Percentiles rank a stretch among this genome's conserved stretches.
Evolutionary conservation across 768 basidiomycete species (phyloP).

Genomic region (Collybiopsis confluens): DNA sequence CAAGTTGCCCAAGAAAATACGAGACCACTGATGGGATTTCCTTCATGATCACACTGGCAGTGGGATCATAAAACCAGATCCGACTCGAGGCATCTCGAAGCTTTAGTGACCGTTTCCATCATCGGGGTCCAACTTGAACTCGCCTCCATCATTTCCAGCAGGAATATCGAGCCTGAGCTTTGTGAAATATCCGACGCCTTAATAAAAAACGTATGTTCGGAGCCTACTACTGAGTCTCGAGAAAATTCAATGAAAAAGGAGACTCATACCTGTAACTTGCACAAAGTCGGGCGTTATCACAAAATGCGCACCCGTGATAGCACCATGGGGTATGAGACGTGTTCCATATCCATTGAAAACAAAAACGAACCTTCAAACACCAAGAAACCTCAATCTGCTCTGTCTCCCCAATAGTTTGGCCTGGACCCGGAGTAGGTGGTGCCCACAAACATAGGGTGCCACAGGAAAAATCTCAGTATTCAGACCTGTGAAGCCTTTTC

Average conservation of each 20-base stretch:
- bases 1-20: constrained; percentile 39
- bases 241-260: constrained; percentile 9
- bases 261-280: constrained; percentile 32
- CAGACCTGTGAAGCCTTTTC: too few species aligned
- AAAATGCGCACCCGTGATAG: constrained; percentile 26
- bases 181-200: constrained; percentile 47
- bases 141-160: constrained; percentile 36
- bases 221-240: constrained; percentile 8
- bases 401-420: background rate
- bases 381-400: constrained; percentile 41
- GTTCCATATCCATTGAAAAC: constrained; percentile 44
- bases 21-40: constrained; percentile 21
- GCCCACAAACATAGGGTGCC: constrained; percentile 55
- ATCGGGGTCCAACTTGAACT: constrained; percentile 52
- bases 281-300: constrained; percentile 59
- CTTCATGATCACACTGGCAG: too few species aligned
- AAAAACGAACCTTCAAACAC: constrained; percentile 32
- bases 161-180: constrained; percentile 59
- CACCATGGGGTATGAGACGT: constrained; percentile 56
- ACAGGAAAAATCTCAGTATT: too few species aligned
- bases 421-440: background rate
- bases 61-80: too few species aligned
- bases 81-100: too few species aligned
- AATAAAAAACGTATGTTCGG: too few species aligned
- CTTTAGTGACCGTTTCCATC: constrained; percentile 36